These are phyloP conservation scores for Oryza meridionalis DNA, from an alignment of 176 grass and related monocot genomes.

Conservation along the genomic window DNA sequence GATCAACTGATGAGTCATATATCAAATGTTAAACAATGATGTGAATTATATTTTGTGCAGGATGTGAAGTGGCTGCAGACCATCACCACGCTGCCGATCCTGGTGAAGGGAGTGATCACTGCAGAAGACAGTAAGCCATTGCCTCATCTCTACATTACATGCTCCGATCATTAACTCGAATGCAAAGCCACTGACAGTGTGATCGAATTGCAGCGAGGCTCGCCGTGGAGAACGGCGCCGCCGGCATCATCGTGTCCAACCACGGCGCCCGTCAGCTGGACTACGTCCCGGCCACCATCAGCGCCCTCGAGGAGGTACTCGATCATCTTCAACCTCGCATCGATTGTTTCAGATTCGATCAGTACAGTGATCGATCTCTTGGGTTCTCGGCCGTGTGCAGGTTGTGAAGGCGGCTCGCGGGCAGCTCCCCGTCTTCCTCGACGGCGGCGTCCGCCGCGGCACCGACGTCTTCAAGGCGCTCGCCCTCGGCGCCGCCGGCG, in stretches of 20 bases:
- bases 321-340: too few species aligned
- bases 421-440: conserved; percentile 84
- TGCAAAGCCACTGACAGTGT: neutral
- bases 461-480: conserved; percentile 99
- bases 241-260: conserved; percentile 95
- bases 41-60: conserved; percentile 22
- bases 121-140: conserved; percentile 70
- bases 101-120: conserved; percentile 95
- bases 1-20: neutral
- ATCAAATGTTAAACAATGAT: too few species aligned
- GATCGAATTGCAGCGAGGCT: conserved; percentile 50
- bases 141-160: neutral
- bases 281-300: conserved; percentile 89
- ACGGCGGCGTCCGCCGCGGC: conserved; percentile 91
- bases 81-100: conserved; percentile 91
- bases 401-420: conserved; percentile 79
- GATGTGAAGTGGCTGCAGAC: conserved; percentile 97
- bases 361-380: too few species aligned
- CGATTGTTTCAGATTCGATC: too few species aligned
- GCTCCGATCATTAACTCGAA: neutral
- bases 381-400: too few species aligned
- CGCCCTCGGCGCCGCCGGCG: conserved; percentile 84
- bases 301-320: conserved; percentile 67
- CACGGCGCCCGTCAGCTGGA: conserved; percentile 94
- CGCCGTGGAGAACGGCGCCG: conserved; percentile 69